These are phyloP conservation scores for Aspergillus quadricinctus DNA, from an alignment of 2,329 filamentous ascomycete species.

Conservation along the genomic window DNA sequence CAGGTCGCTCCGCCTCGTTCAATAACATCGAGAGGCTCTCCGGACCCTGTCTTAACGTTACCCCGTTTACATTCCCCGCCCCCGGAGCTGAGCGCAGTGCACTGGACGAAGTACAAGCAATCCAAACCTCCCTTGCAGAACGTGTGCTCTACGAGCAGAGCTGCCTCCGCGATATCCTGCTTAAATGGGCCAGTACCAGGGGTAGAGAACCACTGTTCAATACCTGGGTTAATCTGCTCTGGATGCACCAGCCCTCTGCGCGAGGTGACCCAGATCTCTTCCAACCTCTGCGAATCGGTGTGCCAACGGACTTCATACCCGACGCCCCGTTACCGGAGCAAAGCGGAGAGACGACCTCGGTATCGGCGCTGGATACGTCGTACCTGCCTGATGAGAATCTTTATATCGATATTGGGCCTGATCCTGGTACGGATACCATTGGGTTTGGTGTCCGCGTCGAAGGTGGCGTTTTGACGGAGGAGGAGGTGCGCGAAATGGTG, in stretches of 20 bases:
- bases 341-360: constrained; percentile 11
- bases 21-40: constrained; percentile 21
- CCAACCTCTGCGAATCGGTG: constrained; percentile 19
- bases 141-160: constrained; percentile 27
- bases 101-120: constrained; percentile 9
- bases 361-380: constrained; percentile 19
- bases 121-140: constrained; percentile 23
- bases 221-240: constrained; percentile 30
- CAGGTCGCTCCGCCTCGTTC: constrained; percentile 27
- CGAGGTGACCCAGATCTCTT: constrained; percentile 12
- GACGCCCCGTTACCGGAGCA: constrained; percentile 3
- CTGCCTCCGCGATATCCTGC: constrained; percentile 19
- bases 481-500: constrained; percentile 15
- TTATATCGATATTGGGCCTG: constrained; percentile 25
- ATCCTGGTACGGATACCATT: constrained; percentile 19
- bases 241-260: constrained; percentile 17
- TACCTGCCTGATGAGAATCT: constrained; percentile 20
- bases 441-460: constrained; percentile 27
- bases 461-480: constrained; percentile 15
- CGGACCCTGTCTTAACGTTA: constrained; percentile 30
- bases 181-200: constrained; percentile 13
- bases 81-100: not conserved
- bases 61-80: constrained; percentile 20
- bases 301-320: constrained; percentile 25
- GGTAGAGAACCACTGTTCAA: constrained; percentile 23